Percentiles rank a stretch among this genome's conserved stretches.
Evolutionary conservation across 1,284 basidiomycete genomes (phyloP).

Genomic region (Cystobasidium pallidum): DNA sequence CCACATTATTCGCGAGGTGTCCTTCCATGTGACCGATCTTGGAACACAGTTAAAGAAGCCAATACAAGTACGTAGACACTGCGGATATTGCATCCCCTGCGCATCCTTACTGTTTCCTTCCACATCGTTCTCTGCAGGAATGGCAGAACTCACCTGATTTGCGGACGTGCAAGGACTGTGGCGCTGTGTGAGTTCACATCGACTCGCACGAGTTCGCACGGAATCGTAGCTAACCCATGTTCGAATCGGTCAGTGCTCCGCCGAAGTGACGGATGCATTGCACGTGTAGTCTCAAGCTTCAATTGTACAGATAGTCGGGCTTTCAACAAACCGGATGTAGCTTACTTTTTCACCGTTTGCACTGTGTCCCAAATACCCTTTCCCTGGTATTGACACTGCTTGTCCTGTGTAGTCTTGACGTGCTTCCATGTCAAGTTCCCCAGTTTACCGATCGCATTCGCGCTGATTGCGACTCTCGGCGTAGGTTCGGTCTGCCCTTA

Average conservation of each 20-base stretch:
- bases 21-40: constrained; percentile 86
- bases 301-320: no score
- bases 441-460: no score
- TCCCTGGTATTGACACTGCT: no score
- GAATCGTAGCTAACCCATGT: background rate
- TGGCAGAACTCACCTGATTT: constrained; percentile 39
- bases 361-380: no score
- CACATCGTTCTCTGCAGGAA: constrained; percentile 9
- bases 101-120: background rate
- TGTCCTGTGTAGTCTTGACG: no score
- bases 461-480: no score
- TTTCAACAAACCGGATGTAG: no score
- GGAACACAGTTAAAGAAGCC: constrained; percentile 92
- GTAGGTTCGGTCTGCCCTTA: no score
- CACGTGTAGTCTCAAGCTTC: no score
- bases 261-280: background rate
- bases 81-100: background rate
- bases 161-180: constrained; percentile 42
- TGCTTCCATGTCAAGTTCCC: no score
- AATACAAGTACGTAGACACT: constrained; percentile 62
- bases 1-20: constrained; percentile 80
- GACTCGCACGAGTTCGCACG: background rate
- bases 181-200: constrained; percentile 18
- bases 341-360: no score
- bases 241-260: constrained; percentile 3